phyloP scores from a whole-genome alignment of 305 asterid genomes.

The Salvia sclarea region DNA sequence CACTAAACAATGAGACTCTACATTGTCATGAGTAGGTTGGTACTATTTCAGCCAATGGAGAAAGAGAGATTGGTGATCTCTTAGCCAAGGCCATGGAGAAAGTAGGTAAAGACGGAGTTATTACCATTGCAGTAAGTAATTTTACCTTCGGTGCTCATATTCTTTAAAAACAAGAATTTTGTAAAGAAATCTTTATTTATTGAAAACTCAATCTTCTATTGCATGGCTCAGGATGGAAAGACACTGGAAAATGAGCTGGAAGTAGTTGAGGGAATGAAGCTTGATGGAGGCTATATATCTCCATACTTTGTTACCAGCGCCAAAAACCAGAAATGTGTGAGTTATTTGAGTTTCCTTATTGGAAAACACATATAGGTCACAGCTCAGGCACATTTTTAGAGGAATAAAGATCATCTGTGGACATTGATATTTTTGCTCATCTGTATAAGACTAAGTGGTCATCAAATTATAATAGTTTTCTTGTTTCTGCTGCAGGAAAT shows the following conservation, averaged over 20 bases:
- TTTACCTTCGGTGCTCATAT: too few relatives aligned
- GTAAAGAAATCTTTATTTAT: background rate
- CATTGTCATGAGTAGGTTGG: constrained; percentile 44
- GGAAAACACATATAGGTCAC: background rate
- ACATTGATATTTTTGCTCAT: background rate
- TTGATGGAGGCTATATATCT: constrained; percentile 19
- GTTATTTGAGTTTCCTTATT: constrained; percentile 26
- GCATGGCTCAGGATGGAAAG: constrained; percentile 69
- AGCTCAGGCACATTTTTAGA: background rate
- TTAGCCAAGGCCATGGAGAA: constrained; percentile 37
- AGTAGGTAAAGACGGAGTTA: constrained; percentile 38
- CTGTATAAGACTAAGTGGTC: background rate
- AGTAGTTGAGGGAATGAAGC: constrained; percentile 69
- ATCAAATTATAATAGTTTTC: background rate
- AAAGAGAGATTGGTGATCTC: constrained; percentile 30
- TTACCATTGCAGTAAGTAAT: constrained; percentile 30
- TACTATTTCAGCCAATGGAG: constrained; percentile 36
- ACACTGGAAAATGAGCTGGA: constrained; percentile 64
- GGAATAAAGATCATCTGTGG: background rate
- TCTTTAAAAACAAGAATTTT: background rate
- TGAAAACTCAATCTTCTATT: background rate
- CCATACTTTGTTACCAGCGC: constrained; percentile 3
- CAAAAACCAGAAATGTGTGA: constrained; percentile 31
- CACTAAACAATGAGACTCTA: background rate
- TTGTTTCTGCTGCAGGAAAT: constrained; percentile 40